phyloP scores from a whole-genome alignment of 768 basidiomycete genomes.

The Baorangia bicolor region DNA sequence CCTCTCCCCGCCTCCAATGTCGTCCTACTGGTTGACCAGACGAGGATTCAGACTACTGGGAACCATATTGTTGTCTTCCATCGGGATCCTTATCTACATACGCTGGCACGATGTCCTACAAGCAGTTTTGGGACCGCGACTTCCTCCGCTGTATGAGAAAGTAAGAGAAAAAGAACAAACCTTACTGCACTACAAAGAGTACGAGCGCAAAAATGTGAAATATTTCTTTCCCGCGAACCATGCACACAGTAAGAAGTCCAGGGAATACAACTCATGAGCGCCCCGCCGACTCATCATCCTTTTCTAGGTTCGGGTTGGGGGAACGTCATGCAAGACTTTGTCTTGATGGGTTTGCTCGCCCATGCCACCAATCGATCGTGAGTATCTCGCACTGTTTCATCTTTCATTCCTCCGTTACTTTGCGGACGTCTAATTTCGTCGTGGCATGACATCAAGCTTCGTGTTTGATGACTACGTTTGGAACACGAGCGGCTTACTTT shows the following conservation, averaged over 20 bases:
- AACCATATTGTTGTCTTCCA: slow-evolving; percentile 4
- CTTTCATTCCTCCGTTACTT: not conserved
- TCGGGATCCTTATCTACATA: slow-evolving; percentile 15
- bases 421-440: slow-evolving; percentile 2
- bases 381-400: not conserved
- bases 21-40: slow-evolving; percentile 21
- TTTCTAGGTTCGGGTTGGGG: slow-evolving; percentile 39
- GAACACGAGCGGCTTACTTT: slow-evolving; percentile 35
- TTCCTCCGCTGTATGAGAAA: slow-evolving; percentile 44
- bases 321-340: slow-evolving; percentile 41
- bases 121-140: not conserved
- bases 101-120: slow-evolving; percentile 4
- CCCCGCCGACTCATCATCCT: not conserved
- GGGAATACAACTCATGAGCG: not conserved
- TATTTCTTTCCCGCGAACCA: slow-evolving; percentile 52
- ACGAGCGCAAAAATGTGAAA: slow-evolving; percentile 35
- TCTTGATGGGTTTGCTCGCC: slow-evolving; percentile 37
- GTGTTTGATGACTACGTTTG: slow-evolving; percentile 47
- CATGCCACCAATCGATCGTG: slow-evolving; percentile 37
- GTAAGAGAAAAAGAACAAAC: slow-evolving; percentile 38
- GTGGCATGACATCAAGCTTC: slow-evolving; percentile 25
- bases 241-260: slow-evolving; percentile 32
- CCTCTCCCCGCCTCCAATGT: slow-evolving; percentile 13
- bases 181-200: slow-evolving; percentile 41
- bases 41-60: slow-evolving; percentile 22